A percentile compares a stretch with the other conserved stretches of the same genome.
These are phyloP conservation scores for Phoma sp. DNA, from an alignment of 2,329 filamentous ascomycete genomes.

Conservation along the genomic window DNA sequence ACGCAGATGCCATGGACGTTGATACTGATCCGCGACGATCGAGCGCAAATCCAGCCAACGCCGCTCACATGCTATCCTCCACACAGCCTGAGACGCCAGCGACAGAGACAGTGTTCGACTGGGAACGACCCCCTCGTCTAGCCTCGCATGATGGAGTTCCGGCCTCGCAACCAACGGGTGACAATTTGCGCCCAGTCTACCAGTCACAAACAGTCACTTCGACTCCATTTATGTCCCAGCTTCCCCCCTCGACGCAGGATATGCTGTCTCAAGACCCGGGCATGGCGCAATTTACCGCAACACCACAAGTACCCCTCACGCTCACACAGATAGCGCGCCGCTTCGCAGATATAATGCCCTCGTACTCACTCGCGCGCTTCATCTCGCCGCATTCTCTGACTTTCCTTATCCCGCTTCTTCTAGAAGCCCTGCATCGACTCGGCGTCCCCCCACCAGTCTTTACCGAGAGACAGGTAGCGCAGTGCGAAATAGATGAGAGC, in stretches of 20 bases:
- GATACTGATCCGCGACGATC: slow-evolving; percentile 56
- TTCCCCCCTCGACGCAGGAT: slow-evolving; percentile 54
- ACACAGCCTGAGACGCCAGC: slow-evolving; percentile 84
- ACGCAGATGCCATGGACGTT: slow-evolving; percentile 70
- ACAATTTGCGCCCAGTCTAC: slow-evolving; percentile 40
- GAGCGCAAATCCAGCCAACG: slow-evolving; percentile 36
- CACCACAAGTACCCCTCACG: slow-evolving; percentile 77
- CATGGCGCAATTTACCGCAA: slow-evolving; percentile 80
- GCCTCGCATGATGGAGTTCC: slow-evolving; percentile 44
- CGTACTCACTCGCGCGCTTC: slow-evolving; percentile 88
- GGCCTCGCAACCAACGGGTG: slow-evolving; percentile 46
- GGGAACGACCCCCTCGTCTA: slow-evolving; percentile 73
- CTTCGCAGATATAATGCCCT: slow-evolving; percentile 90
- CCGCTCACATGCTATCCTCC: slow-evolving; percentile 66
- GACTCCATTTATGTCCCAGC: slow-evolving; percentile 35
- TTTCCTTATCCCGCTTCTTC: slow-evolving; percentile 79
- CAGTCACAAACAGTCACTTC: slow-evolving; percentile 19
- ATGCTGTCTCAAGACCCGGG: slow-evolving; percentile 84
- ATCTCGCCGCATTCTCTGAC: slow-evolving; percentile 80
- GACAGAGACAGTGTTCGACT: slow-evolving; percentile 80
- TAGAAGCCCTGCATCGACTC: slow-evolving; percentile 81
- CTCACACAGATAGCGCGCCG: slow-evolving; percentile 87
- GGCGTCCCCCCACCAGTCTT: slow-evolving; percentile 73
- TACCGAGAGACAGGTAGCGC: slow-evolving; percentile 34
- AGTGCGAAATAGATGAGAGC: slow-evolving; percentile 56